Conservation (phyloP, 768 basidiomycete species). For the Dioszegia hungarica region DNA sequence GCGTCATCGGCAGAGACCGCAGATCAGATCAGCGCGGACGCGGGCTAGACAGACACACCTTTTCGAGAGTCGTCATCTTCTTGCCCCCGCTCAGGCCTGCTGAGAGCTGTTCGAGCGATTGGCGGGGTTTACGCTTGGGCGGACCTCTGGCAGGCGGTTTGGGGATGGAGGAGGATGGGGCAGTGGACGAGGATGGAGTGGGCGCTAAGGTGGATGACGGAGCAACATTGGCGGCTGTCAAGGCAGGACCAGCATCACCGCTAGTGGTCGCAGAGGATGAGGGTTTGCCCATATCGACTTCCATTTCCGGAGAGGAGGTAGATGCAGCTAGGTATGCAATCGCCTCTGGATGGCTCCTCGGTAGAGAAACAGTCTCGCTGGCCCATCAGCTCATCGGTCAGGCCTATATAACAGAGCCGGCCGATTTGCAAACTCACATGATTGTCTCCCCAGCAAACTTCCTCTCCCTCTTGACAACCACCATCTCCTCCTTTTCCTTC, state of each 20-base stretch:
- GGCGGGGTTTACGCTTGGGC: constrained; percentile 33
- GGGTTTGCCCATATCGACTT: background rate
- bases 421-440: too few relatives aligned
- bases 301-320: too few relatives aligned
- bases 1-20: too few relatives aligned
- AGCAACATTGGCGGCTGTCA: too few relatives aligned
- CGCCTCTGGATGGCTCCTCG: constrained; percentile 34
- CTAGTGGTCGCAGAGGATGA: background rate
- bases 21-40: background rate
- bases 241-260: too few relatives aligned
- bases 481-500: constrained; percentile 12
- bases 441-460: constrained; percentile 43
- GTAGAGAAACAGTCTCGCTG: constrained; percentile 39
- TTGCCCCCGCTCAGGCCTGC: constrained; percentile 39
- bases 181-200: background rate
- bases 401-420: background rate
- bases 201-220: background rate
- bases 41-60: constrained; percentile 37
- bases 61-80: constrained; percentile 48
- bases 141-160: constrained; percentile 11
- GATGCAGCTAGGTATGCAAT: constrained; percentile 19
- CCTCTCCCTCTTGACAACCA: constrained; percentile 35
- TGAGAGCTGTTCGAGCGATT: constrained; percentile 41
- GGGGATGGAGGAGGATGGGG: background rate
- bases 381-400: background rate